These are phyloP conservation scores for Acanthamoeba lenticulata DNA, from an alignment of 208 protist genomes.

Conservation along the genomic window DNA sequence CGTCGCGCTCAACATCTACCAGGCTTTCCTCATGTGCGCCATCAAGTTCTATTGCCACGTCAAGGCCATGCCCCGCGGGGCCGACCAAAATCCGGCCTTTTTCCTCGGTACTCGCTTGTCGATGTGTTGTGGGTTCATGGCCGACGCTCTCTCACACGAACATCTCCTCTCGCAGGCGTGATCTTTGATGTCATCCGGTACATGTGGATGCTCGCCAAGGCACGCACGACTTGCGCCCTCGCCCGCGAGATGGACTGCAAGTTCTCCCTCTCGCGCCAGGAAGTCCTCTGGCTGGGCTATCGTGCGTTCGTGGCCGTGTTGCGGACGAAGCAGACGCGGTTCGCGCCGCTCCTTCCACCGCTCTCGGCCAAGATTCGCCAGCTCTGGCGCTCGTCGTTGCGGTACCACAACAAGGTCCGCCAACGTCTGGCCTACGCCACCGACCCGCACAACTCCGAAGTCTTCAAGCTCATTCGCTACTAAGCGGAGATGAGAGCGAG, in stretches of 20 bases:
- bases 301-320: conserved; percentile 34
- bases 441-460: conserved; percentile 29
- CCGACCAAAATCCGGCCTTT: conserved; percentile 44
- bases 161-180: neutral
- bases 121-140: neutral
- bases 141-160: too few relatives aligned
- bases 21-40: conserved; percentile 47
- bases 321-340: neutral
- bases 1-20: conserved; percentile 60
- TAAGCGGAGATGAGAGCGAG: neutral
- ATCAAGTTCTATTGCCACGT: conserved; percentile 68
- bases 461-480: conserved; percentile 46
- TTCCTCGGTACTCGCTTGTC: conserved; percentile 21
- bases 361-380: neutral
- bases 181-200: conserved; percentile 38
- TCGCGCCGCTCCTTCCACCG: neutral
- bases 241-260: conserved; percentile 55
- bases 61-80: conserved; percentile 15
- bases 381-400: neutral
- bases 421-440: conserved; percentile 21
- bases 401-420: conserved; percentile 7
- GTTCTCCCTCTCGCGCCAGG: conserved; percentile 3
- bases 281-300: conserved; percentile 66
- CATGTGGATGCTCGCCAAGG: conserved; percentile 55
- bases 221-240: neutral